phyloP scores from a whole-genome alignment of 2,329 filamentous ascomycete genomes.

The Aspergillus niger region DNA sequence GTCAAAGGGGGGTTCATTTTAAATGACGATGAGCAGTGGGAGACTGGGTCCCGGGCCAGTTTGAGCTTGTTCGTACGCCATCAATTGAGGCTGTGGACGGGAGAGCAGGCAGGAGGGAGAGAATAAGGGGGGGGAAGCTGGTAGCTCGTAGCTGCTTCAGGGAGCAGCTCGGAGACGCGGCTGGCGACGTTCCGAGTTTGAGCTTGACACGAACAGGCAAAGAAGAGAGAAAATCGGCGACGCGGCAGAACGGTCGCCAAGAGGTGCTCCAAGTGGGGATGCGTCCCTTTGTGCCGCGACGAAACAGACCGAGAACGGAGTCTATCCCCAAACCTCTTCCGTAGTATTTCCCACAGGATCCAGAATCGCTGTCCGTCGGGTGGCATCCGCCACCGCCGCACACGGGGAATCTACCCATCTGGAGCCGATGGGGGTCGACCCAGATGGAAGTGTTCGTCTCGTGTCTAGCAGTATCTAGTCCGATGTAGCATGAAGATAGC shows the following conservation, averaged over 20 bases:
- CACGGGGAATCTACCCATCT: constrained; percentile 4
- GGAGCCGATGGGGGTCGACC: constrained; percentile 4
- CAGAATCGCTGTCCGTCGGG: neutral
- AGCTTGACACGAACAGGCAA: constrained; percentile 1
- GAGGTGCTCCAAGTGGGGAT: neutral
- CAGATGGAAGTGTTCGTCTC: neutral
- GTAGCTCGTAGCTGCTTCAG: too few relatives aligned
- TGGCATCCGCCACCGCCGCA: neutral
- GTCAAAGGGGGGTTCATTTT: constrained; percentile 7
- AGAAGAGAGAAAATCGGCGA: neutral
- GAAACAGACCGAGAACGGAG: constrained; percentile 9
- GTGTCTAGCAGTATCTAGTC: neutral
- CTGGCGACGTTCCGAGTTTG: neutral
- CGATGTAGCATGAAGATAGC: neutral
- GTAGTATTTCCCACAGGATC: neutral
- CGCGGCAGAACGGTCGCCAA: constrained; percentile 4
- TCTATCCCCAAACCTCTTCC: neutral
- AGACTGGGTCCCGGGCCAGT: constrained; percentile 8
- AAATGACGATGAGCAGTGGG: constrained; percentile 12
- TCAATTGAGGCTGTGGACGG: constrained; percentile 4
- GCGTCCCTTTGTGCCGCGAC: constrained; percentile 13
- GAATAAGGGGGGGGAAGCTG: too few relatives aligned
- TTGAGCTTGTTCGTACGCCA: constrained; percentile 18
- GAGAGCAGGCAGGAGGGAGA: neutral
- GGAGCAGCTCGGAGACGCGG: neutral